phyloP scores from a whole-genome alignment of 345 rosid species.

The Lepidium didymum region DNA sequence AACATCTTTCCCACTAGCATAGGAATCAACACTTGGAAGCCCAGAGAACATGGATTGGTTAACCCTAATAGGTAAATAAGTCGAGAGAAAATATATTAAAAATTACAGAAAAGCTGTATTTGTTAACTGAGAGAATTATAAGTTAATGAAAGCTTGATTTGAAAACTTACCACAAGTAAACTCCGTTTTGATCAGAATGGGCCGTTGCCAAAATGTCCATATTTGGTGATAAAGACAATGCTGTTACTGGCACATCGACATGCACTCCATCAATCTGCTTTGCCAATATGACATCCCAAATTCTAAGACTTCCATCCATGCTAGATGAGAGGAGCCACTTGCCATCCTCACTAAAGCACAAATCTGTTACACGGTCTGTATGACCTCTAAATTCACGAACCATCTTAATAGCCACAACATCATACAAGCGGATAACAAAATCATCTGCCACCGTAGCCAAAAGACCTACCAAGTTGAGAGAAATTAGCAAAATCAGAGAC shows the following conservation, averaged over 20 bases:
- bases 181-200: slow-evolving; percentile 91
- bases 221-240: slow-evolving; percentile 89
- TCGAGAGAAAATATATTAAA: background rate
- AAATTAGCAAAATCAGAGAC: slow-evolving; percentile 10
- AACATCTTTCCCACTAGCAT: slow-evolving; percentile 76
- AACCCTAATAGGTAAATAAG: slow-evolving; percentile 43
- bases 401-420: slow-evolving; percentile 68
- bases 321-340: slow-evolving; percentile 95
- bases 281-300: slow-evolving; percentile 88
- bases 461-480: slow-evolving; percentile 51
- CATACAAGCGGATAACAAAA: slow-evolving; percentile 65
- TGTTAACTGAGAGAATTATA: background rate
- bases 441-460: slow-evolving; percentile 90
- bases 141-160: background rate
- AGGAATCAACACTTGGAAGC: slow-evolving; percentile 49
- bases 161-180: slow-evolving; percentile 69
- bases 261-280: slow-evolving; percentile 85
- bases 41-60: slow-evolving; percentile 81
- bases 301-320: slow-evolving; percentile 92
- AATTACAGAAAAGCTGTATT: background rate
- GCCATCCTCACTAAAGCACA: slow-evolving; percentile 94
- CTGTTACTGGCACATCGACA: slow-evolving; percentile 75
- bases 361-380: slow-evolving; percentile 74
- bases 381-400: slow-evolving; percentile 97
- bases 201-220: slow-evolving; percentile 90